Percentiles rank a stretch among this genome's conserved stretches.
These are phyloP conservation scores for Fomes fomentarius DNA, from an alignment of 1,284 basidiomycete genomes.

Conservation along the genomic window DNA sequence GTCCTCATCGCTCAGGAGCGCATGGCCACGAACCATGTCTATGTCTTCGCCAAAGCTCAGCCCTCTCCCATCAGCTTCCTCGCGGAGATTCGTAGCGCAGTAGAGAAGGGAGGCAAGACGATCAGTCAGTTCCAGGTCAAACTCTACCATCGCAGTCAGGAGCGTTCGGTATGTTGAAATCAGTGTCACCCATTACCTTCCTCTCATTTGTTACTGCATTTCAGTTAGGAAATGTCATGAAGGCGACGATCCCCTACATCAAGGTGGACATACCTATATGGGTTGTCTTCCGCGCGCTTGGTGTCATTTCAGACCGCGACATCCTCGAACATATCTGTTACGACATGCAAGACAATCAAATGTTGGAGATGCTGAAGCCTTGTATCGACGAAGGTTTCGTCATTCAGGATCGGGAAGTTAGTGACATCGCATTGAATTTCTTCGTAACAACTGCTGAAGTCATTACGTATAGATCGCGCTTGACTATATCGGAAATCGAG, in stretches of 20 bases:
- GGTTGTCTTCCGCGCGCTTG: constrained; percentile 97
- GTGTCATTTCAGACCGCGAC: constrained; percentile 97
- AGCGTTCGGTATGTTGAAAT: constrained; percentile 70
- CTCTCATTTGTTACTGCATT: background rate
- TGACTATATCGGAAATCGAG: constrained; percentile 98
- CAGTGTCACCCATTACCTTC: background rate
- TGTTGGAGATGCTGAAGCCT: constrained; percentile 98
- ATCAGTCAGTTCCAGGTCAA: constrained; percentile 99
- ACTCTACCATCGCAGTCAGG: constrained; percentile 90
- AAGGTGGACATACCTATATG: constrained; percentile 98
- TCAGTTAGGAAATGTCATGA: constrained; percentile 91
- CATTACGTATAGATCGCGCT: constrained; percentile 66
- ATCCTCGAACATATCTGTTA: constrained; percentile 99
- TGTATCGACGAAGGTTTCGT: constrained; percentile 99
- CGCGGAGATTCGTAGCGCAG: constrained; percentile 96
- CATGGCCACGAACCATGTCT: constrained; percentile 99
- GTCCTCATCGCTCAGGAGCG: constrained; percentile 99
- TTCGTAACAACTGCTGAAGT: constrained; percentile 7
- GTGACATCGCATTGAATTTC: constrained; percentile 17
- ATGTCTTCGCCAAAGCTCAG: constrained; percentile 98
- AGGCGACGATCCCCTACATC: constrained; percentile 97
- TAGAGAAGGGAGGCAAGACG: constrained; percentile 98
- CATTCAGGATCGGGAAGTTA: constrained; percentile 94
- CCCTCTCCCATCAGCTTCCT: constrained; percentile 96
- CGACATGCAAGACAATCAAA: constrained; percentile 93